Evolutionary conservation across 2,329 filamentous ascomycete species (phyloP), one percentile per base, ranked within the genome.

Genomic region (Fusarium proliferatum): DNA sequence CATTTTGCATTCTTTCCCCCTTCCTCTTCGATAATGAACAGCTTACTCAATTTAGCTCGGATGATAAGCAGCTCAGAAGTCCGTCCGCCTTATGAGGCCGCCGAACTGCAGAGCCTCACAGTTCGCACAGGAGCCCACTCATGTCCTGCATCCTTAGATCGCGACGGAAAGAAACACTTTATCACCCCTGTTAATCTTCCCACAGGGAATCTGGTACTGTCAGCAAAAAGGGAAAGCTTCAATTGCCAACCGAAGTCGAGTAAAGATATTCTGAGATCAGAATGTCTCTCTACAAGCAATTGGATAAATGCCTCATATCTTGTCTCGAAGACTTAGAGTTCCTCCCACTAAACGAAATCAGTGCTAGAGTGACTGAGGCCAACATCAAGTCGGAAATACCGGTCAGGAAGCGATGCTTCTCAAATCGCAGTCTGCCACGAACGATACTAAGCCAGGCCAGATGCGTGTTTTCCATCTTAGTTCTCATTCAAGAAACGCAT

Each of bases 401-500:
- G 7, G 2, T 30, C 12, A 43, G 38, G n/a, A 61, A 28, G 48
- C 59, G 59, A 21, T 56, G n/a, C 9, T 38, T 61, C 23, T 61
- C 43, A 10, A 60, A 61, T 21, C 48, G 38, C 28, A 19, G 9
- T 28, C 48, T 61, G 10, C 38, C 59, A 10, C 49, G 11, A 21
- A 61, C 9, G 1, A 23, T 61, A 61, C 11, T 55, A 3, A 19
- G 5, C 9, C 28, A 62, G 11, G 67, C 71, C 9, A 69, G 19
- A 34, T 65, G 42, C 6, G 3, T 74, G 9, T 74, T 74, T 30
- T 36, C 64, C 3, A 65, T 74, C 21, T 52, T 74, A 2, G 62
- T 74, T 8, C 61, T 74, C 13, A 66, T 72, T 3, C 48, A 71
- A 3, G 59, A 74, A 5, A 3, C 64, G 5, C 30, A 30, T 0